A percentile compares a stretch with the other conserved stretches of the same genome.
These are phyloP conservation scores for Sarcomyxa edulis DNA, from an alignment of 768 basidiomycete genomes.

Conservation along the genomic window DNA sequence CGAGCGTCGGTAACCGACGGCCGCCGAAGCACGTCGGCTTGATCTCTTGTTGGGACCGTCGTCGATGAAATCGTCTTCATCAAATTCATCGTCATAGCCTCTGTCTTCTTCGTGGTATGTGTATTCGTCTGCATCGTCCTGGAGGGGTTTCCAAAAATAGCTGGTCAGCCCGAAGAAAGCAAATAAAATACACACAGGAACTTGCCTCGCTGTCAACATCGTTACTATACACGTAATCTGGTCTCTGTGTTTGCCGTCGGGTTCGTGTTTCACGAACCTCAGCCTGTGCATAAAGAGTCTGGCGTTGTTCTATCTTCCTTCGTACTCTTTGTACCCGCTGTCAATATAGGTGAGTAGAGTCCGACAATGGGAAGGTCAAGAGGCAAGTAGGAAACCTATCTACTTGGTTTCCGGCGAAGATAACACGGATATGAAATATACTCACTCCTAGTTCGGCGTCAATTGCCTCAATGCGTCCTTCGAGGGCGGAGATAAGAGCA, in stretches of 20 bases:
- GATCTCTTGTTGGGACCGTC: slow-evolving; percentile 40
- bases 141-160: slow-evolving; percentile 27
- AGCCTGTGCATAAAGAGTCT: slow-evolving; percentile 62
- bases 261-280: slow-evolving; percentile 80
- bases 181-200: slow-evolving; percentile 13
- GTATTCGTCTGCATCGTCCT: slow-evolving; percentile 67
- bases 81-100: slow-evolving; percentile 58
- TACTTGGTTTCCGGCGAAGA: slow-evolving; percentile 6
- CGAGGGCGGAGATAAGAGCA: slow-evolving; percentile 54
- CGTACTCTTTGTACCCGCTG: slow-evolving; percentile 71
- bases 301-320: slow-evolving; percentile 65
- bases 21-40: slow-evolving; percentile 25
- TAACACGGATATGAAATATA: slow-evolving; percentile 16
- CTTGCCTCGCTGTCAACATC: slow-evolving; percentile 62
- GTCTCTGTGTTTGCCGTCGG: slow-evolving; percentile 62
- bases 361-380: slow-evolving; percentile 1
- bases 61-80: slow-evolving; percentile 47
- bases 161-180: slow-evolving; percentile 16
- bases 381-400: slow-evolving; percentile 7
- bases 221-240: slow-evolving; percentile 79
- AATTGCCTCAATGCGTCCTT: slow-evolving; percentile 58
- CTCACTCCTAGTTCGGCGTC: slow-evolving; percentile 71
- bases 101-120: slow-evolving; percentile 61
- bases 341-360: slow-evolving; percentile 13
- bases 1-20: slow-evolving; percentile 44